Evolutionary conservation across 139 green algal genomes (phyloP), one percentile per base, ranked within the genome.

Genomic region (Tetraselmis chui): DNA sequence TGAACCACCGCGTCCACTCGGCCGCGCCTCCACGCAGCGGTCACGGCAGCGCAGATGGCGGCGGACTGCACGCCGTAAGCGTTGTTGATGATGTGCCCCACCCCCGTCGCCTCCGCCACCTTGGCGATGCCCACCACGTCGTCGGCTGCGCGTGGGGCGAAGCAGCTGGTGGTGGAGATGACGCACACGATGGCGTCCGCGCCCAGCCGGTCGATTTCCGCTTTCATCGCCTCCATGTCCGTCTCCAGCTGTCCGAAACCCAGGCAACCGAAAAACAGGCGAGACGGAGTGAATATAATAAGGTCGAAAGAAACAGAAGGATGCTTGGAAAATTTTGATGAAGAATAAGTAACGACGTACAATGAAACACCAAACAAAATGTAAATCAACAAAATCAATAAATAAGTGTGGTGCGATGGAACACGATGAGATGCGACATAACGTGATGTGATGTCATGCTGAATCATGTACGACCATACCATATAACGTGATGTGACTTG

Each of bases 71-170:
- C 93, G 1, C 96, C 96, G 81, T 99, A 99, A 1, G 96, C 96
- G 80, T 99, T 98, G 89, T 99, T 99, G 85, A 99, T 91, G 0
- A 99, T 83, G 90, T 99, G 96, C 0, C 87, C 84, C 2, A 99
- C 77, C 29, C 87, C 90, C 0, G 76, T 24, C 22, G 31, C 29
- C 0, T 80, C 81, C 78, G 93, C 98, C 76, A 98, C 85, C 84
- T 90, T 93, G 23, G 88, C 88, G 5, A 91, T 31, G 23, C 31
- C 23, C 23, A 79, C 24, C 22, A 67, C 26, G 58, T 89, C 81
- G 85, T 97, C 93, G 1, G 84, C 31, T 0, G 86, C 90, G 23
- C 95, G 87, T 0, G 96, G 95, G 0, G 96, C 97, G 87, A 99
- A 99, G 89, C 96, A 99, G 81, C 87, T 95, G 26, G 93, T 98